Conservation (phyloP, 768 basidiomycete species). For the Crepidotus variabilis region DNA sequence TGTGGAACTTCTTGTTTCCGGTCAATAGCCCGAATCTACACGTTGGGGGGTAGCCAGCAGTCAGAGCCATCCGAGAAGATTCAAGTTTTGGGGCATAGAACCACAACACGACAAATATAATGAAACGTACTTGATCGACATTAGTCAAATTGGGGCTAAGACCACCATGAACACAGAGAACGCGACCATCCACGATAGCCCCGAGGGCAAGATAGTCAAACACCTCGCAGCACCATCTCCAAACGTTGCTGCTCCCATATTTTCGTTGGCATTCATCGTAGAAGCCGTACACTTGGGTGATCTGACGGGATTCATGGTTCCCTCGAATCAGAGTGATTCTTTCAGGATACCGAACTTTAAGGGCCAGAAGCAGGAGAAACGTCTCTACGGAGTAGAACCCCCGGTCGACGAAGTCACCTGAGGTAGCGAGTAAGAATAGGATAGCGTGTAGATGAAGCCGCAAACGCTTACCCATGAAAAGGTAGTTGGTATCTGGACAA, state of each 20-base stretch:
- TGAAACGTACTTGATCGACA: conserved; percentile 76
- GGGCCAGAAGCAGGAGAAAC: conserved; percentile 87
- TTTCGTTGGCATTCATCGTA: conserved; percentile 97
- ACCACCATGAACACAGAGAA: conserved; percentile 97
- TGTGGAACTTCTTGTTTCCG: conserved; percentile 97
- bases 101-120: background rate
- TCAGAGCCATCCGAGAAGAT: background rate
- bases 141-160: conserved; percentile 83
- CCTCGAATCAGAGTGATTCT: conserved; percentile 95
- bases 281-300: conserved; percentile 93
- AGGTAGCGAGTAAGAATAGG: conserved; percentile 3
- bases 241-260: conserved; percentile 91
- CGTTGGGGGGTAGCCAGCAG: conserved; percentile 1
- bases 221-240: conserved; percentile 98
- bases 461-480: conserved; percentile 80
- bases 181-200: conserved; percentile 94
- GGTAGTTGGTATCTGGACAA: conserved; percentile 91
- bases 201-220: conserved; percentile 95
- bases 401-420: conserved; percentile 97
- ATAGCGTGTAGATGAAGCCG: conserved; percentile 5
- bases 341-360: conserved; percentile 97
- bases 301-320: conserved; percentile 97
- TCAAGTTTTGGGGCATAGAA: background rate
- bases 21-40: conserved; percentile 89
- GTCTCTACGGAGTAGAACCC: conserved; percentile 98